Conservation (phyloP, 208 protist genomes). For the Zelonia costaricensis region DNA sequence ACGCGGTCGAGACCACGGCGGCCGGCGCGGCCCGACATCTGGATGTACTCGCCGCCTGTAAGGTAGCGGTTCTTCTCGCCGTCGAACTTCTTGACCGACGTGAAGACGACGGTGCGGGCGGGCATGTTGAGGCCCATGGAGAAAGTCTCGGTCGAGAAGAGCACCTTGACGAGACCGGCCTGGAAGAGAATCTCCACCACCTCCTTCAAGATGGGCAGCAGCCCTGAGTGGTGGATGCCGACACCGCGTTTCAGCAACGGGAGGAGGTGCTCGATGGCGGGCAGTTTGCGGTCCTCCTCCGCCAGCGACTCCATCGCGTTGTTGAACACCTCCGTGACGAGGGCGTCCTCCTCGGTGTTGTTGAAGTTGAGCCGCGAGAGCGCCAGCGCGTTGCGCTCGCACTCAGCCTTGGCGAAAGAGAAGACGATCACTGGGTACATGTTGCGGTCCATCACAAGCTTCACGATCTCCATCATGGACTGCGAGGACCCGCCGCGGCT, state of each 20-base stretch:
- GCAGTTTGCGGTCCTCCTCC: constrained; percentile 93
- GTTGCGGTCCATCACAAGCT: constrained; percentile 96
- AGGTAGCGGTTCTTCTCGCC: constrained; percentile 96
- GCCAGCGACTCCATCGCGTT: constrained; percentile 96
- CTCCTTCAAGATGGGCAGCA: constrained; percentile 99
- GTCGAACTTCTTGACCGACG: constrained; percentile 98
- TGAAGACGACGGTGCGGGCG: constrained; percentile 99
- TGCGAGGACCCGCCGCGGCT: constrained; percentile 34
- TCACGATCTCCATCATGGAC: constrained; percentile 95
- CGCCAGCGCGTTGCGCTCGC: constrained; percentile 95
- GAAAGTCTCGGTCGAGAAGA: constrained; percentile 99
- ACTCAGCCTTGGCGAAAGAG: constrained; percentile 98
- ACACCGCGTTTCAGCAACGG: constrained; percentile 97
- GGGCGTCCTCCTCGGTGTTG: constrained; percentile 91
- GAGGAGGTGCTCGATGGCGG: constrained; percentile 95
- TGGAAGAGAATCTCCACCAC: constrained; percentile 99
- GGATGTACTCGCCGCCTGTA: constrained; percentile 98
- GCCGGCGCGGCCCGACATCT: constrained; percentile 99
- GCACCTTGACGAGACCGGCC: constrained; percentile 97
- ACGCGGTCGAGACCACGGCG: constrained; percentile 98
- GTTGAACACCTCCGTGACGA: constrained; percentile 94
- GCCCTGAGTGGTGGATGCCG: constrained; percentile 99
- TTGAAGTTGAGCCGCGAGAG: constrained; percentile 97
- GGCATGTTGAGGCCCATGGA: constrained; percentile 99
- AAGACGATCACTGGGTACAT: constrained; percentile 99